Evolutionary conservation across 202 grass and related monocot genomes (phyloP), one percentile per base, ranked within the genome.

Genomic region (Panicum hallii): DNA sequence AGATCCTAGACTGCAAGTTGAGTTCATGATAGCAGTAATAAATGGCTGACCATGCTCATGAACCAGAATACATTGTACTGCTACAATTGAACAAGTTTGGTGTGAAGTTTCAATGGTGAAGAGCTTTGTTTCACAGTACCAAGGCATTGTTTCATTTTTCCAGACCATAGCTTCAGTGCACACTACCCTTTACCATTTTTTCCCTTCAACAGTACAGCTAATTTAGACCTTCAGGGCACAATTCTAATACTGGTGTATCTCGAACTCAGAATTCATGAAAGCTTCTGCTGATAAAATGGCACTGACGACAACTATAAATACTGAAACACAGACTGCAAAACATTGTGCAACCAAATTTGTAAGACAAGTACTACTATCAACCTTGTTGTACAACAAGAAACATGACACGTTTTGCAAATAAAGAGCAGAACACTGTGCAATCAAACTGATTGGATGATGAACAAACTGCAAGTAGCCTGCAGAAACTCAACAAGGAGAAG

Each of bases 381-480:
- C 38, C 12, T 45, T 62, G 22, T 47, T 63, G 28, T 36, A 82
- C 15, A 49, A 49, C 16, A 11, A 40, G 61, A 81, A 55, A 56
- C 28, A 82, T 40, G 53, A 56, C 56, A 43, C 12, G 28, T 23
- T 67, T 34, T 78, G 72, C 17, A 43, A 72, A 86, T 61, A 32
- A 52, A 64, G 22, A 13, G 11, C 66, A 55, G 30, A 76, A 57
- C 34, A 65, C 11, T 54, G 14, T 17, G 46, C 58, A 74, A 72
- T 48, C 48, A 72, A 87, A 63, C 36, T 82, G 32, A 83, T 53
- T 15, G 10, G 67, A 78, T 72, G 73, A 71, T 28, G 41, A 63
- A 47, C 47, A 67, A 80, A 58, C 60, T 66, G 42, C 14, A 73
- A 52, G 46, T 67, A 66, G 9, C 23, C 49, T 74, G 26, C 58